Evolutionary conservation across 2,329 filamentous ascomycete genomes (phyloP).

Genomic region (Phaeosphaeriaceae sp.): DNA sequence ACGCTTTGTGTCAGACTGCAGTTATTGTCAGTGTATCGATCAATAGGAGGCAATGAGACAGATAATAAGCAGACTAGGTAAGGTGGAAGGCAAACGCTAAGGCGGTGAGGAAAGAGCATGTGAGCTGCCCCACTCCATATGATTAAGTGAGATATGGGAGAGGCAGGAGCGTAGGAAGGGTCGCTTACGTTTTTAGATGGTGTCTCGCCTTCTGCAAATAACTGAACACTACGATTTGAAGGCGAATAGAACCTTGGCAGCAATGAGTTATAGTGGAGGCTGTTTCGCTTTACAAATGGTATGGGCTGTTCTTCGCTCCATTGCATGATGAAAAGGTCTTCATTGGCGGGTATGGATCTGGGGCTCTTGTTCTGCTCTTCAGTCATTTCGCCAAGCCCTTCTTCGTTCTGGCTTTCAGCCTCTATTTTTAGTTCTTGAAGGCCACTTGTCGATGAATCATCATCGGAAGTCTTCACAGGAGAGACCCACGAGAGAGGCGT

Average conservation of each 20-base stretch:
- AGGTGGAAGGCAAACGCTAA: constrained; percentile 2
- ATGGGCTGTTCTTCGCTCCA: constrained; percentile 20
- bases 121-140: constrained; percentile 3
- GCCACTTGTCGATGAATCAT: not conserved
- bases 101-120: constrained; percentile 7
- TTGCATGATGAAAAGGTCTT: constrained; percentile 4
- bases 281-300: constrained; percentile 6
- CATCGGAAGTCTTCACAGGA: constrained; percentile 10
- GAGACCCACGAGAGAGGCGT: constrained; percentile 27
- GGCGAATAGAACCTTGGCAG: constrained; percentile 43
- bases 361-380: not conserved
- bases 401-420: not conserved
- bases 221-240: constrained; percentile 22
- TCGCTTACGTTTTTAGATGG: constrained; percentile 44
- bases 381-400: not conserved
- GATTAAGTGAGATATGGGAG: constrained; percentile 16
- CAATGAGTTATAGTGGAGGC: constrained; percentile 13
- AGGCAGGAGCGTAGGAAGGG: constrained; percentile 21
- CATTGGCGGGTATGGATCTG: constrained; percentile 9
- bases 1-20: constrained; percentile 32
- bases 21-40: constrained; percentile 12
- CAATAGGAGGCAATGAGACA: not conserved
- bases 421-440: not conserved
- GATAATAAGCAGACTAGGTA: not conserved
- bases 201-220: constrained; percentile 27